phyloP scores from a whole-genome alignment of 306 rosid species.

The Begonia fuchsioides region DNA sequence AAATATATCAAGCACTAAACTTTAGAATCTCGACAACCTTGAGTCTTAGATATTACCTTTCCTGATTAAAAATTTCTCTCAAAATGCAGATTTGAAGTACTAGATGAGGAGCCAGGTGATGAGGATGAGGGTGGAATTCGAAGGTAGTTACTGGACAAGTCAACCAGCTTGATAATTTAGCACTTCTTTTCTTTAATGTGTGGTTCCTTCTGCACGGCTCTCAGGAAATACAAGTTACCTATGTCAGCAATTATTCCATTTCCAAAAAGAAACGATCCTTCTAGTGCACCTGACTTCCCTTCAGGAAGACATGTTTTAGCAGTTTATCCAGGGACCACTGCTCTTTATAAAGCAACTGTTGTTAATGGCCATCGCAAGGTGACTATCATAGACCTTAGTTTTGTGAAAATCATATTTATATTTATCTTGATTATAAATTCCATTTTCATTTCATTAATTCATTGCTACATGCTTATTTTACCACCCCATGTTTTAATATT shows the following conservation, averaged over 20 bases:
- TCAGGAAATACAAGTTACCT: slow-evolving; percentile 81
- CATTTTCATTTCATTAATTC: background rate
- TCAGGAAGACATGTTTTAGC: slow-evolving; percentile 84
- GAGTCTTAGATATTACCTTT: background rate
- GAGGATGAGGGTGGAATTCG: slow-evolving; percentile 79
- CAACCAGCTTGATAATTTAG: too few species aligned
- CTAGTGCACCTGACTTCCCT: slow-evolving; percentile 52
- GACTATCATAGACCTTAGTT: slow-evolving; percentile 10
- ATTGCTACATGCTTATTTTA: slow-evolving; percentile 1
- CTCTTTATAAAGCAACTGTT: slow-evolving; percentile 95
- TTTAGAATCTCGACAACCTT: background rate
- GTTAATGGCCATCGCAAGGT: slow-evolving; percentile 89
- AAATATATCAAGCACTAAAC: background rate
- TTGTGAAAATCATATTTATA: background rate
- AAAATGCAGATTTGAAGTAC: slow-evolving; percentile 67
- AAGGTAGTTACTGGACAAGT: slow-evolving; percentile 27
- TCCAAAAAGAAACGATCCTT: slow-evolving; percentile 79
- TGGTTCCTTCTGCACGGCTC: background rate
- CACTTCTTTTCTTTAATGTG: too few species aligned
- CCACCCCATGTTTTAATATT: background rate
- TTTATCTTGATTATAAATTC: background rate
- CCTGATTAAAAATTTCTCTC: slow-evolving; percentile 3
- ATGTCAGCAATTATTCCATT: slow-evolving; percentile 75
- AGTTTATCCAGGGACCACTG: slow-evolving; percentile 96
- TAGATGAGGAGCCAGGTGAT: slow-evolving; percentile 96